These are phyloP conservation scores for Fusarium pseudocircinatum DNA, from an alignment of 2,329 filamentous ascomycete species.

Conservation along the genomic window DNA sequence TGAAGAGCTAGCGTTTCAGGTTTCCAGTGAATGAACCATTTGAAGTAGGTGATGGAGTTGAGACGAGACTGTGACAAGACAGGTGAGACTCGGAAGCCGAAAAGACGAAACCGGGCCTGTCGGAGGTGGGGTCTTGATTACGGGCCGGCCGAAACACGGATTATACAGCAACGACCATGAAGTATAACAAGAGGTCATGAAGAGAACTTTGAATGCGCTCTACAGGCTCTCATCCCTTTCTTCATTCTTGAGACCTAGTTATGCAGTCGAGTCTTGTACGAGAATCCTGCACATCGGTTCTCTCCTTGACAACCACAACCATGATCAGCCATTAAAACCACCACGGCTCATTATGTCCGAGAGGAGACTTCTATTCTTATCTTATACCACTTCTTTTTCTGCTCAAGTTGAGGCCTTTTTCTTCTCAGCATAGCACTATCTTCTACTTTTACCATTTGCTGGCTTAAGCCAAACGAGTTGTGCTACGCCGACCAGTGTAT, in stretches of 20 bases:
- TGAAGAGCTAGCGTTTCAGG: neutral
- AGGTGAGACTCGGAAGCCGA: conserved; percentile 34
- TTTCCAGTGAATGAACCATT: neutral
- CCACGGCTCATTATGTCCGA: conserved; percentile 16
- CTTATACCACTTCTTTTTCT: neutral
- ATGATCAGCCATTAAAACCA: conserved; percentile 8
- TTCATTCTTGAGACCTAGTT: conserved; percentile 8
- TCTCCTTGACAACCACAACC: conserved; percentile 5
- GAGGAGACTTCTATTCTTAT: conserved; percentile 12
- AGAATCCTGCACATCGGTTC: conserved; percentile 21
- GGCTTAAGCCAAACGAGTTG: conserved; percentile 26
- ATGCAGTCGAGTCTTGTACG: conserved; percentile 31
- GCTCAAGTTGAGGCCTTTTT: conserved; percentile 1
- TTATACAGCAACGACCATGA: neutral
- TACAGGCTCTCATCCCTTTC: conserved; percentile 17
- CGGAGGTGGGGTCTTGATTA: conserved; percentile 27
- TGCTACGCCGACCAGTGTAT: neutral
- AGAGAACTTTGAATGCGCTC: neutral
- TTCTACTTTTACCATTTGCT: conserved; percentile 16
- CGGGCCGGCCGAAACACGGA: conserved; percentile 25
- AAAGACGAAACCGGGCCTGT: conserved; percentile 28
- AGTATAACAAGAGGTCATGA: conserved; percentile 7
- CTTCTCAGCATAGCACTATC: conserved; percentile 18
- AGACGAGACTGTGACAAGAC: conserved; percentile 13
- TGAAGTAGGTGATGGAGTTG: neutral